Evolutionary conservation across 805 yeast species (phyloP), one percentile per base, ranked within the genome.

Genomic region (Lachancea meyersii): DNA sequence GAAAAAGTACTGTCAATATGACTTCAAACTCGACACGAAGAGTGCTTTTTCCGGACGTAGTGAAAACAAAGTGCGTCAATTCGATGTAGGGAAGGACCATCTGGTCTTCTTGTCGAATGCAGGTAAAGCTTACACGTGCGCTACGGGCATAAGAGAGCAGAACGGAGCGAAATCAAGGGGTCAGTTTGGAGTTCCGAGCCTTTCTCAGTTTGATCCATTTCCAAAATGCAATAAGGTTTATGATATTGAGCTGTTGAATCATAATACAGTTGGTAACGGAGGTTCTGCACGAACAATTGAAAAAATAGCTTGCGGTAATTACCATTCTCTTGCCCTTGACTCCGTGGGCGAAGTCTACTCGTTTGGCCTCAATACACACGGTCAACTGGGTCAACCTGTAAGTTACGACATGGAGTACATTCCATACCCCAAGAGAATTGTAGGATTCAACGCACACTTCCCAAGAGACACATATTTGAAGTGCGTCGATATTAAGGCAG

Each of bases 291-390:
- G 91, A 43, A 49, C 53, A 1, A 77, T 86, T 40, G 62, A 54
- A 3, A 68, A 76, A 51, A 72, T 91, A 32, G 86, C 93, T 1
- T 69, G 85, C 45, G 97, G 97, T 8, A 70, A 72, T 38, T 70
- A 69, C 58, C 95, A 87, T 63, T 76, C 88, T 3, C 59, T 88
- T 26, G 91, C 80, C 5, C 59, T 75, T n/a, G 91, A 86, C 52
- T 53, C 68, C 1, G 55, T 68, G n/a, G 93, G 91, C 7, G 69
- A 71, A 40, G 66, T 87, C n/a, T 84, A 82, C 77, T 75, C 87
- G 1, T 89, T 93, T 77, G 98, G 98, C 19, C 76, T 76, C 45
- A 91, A 91, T 60, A 70, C 76, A 3, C 77, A 67, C 60, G 97
- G 97, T n/a, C 91, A 93, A 55, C 69, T 91, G 43, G 96, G 91